Base-by-base conservation (phyloP, 352 stramenopile species). In the Pythium brassicae region DNA sequence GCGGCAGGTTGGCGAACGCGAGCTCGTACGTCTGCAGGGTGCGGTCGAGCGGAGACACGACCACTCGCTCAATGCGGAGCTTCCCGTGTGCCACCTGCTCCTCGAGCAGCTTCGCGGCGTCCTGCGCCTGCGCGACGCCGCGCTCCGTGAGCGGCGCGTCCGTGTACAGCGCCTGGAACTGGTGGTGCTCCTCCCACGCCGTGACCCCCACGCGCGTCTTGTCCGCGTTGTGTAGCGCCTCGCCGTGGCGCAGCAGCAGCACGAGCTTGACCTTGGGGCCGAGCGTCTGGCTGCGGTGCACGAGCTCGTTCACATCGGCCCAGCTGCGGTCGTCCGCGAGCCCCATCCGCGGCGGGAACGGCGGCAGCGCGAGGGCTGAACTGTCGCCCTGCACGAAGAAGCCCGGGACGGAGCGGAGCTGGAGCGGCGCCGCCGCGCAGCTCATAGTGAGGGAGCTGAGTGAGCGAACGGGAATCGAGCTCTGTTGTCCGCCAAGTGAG, bases 161-260 rank as follows among this genome's bases (percentile, higher is more conserved):
- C 17, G 83, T 74, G 48, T 86, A 90, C 45, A 80, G 56, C 12
- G 65, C 34, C 2, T 44, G 56, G 55, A 78, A 81, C 59, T 85
- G 71, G 58, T 76, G 70, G 42, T 84, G 49, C 34, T 69, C 50
- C 23, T 84, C 69, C 79, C 80, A 90, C 2, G 68, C 47, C 15
- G 71, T 55, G 26, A 69, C 70, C 7, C 80, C 77, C 39, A 83
- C 71, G n/a, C 74, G 71, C 43, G 65, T 57, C 45, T 84, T 83
- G 47, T 79, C 77, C 35, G 80, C 77, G 42, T 90, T 90, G 53
- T 90, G 80, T 2, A 77, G 74, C 35, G 66, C 80, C 52, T 90
- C 75, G 54, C 76, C 80, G 48, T 90, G 80, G 19, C 80, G 75
- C 50, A 90, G 26, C 29, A 90, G 72, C 46, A 87, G 72, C 3